A percentile compares a stretch with the other conserved stretches of the same genome.
Conservation (phyloP, 306 rosid species). For the Cucumis melo region DNA sequence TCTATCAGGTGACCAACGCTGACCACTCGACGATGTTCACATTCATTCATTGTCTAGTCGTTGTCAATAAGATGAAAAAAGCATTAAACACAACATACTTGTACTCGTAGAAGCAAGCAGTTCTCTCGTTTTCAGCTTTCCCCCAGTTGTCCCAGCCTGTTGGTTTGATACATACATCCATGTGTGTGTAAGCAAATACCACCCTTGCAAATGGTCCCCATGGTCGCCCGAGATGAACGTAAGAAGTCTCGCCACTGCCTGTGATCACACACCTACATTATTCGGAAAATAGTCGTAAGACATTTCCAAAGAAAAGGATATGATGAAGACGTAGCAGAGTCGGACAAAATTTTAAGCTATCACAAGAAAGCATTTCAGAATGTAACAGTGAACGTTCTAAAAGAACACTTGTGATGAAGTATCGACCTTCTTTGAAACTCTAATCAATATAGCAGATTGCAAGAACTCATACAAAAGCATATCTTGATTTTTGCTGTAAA, state of each 20-base stretch:
- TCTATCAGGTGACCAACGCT: neutral
- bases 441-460: neutral
- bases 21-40: neutral
- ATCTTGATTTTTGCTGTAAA: neutral
- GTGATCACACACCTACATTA: constrained; percentile 68
- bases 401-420: neutral
- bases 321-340: neutral
- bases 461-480: neutral
- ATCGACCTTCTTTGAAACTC: neutral
- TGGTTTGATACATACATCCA: constrained; percentile 60
- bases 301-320: neutral
- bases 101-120: constrained; percentile 71
- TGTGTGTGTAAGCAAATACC: constrained; percentile 57
- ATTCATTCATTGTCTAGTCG: neutral
- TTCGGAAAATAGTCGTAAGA: neutral
- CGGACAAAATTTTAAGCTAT: neutral
- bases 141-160: constrained; percentile 87
- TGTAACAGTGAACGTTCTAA: neutral
- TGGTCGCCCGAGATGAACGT: constrained; percentile 64
- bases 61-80: neutral
- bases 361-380: neutral
- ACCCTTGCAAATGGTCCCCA: constrained; percentile 97
- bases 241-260: constrained; percentile 46
- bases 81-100: constrained; percentile 23
- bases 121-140: constrained; percentile 57